Evolutionary conservation across 2,329 filamentous ascomycete species (phyloP).

Genomic region (Phaeosphaeriaceae sp.): DNA sequence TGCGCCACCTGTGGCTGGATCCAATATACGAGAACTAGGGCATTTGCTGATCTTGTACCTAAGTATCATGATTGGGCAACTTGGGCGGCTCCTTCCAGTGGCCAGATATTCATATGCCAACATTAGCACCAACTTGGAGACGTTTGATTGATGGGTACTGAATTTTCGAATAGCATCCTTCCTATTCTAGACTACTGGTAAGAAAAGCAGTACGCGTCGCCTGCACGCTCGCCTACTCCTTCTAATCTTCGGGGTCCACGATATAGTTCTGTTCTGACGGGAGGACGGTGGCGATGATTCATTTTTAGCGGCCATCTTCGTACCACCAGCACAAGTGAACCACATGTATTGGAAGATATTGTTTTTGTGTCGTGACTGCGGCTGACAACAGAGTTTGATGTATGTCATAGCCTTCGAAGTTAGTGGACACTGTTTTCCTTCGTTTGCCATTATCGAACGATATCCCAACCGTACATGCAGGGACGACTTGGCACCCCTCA

Average conservation of each 20-base stretch:
- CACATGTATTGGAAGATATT: neutral
- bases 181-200: constrained; percentile 2
- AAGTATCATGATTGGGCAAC: constrained; percentile 5
- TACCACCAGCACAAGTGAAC: neutral
- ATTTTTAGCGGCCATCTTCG: neutral
- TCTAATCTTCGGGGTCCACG: constrained; percentile 14
- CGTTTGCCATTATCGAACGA: constrained; percentile 5
- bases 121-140: constrained; percentile 6
- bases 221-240: constrained; percentile 7
- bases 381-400: constrained; percentile 1
- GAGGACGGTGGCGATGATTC: constrained; percentile 8
- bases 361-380: neutral
- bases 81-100: neutral
- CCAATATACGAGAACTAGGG: neutral
- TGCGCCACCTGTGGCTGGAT: constrained; percentile 4
- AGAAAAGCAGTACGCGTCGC: constrained; percentile 15
- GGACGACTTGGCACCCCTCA: neutral
- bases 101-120: constrained; percentile 3
- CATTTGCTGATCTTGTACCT: constrained; percentile 1
- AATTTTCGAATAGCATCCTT: neutral
- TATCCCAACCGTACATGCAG: constrained; percentile 12
- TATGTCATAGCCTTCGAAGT: neutral
- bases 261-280: constrained; percentile 6
- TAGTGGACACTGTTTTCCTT: constrained; percentile 2
- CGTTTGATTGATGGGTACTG: constrained; percentile 6